Percentiles rank a stretch among this genome's conserved stretches.
phyloP scores from a whole-genome alignment of 2,329 filamentous ascomycete species.

The Trichoderma pleuroti region DNA sequence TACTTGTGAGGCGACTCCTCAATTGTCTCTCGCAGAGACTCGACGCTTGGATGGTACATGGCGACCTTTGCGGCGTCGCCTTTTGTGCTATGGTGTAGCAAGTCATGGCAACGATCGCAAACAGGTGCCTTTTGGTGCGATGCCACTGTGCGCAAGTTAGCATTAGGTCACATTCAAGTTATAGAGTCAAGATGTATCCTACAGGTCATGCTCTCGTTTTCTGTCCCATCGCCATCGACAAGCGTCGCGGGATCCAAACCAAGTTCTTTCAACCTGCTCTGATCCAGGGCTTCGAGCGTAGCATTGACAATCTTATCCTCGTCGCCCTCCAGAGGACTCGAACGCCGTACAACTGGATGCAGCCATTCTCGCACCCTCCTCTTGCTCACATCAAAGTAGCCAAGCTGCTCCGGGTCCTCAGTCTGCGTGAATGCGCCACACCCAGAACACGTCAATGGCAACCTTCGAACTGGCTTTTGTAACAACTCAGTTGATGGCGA shows the following conservation, averaged over 20 bases:
- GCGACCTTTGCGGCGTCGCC: constrained; percentile 43
- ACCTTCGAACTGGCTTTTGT: constrained; percentile 23
- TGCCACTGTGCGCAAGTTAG: constrained; percentile 14
- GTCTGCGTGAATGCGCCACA: constrained; percentile 65
- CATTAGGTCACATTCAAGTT: not conserved
- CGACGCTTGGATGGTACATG: constrained; percentile 76
- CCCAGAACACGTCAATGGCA: constrained; percentile 59
- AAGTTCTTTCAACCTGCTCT: constrained; percentile 41
- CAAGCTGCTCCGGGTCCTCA: constrained; percentile 46
- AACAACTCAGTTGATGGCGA: not conserved
- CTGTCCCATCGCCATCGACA: constrained; percentile 29
- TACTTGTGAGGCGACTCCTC: constrained; percentile 82
- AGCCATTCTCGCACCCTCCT: constrained; percentile 50
- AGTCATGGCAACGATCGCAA: constrained; percentile 82
- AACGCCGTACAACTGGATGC: constrained; percentile 24
- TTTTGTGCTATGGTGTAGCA: constrained; percentile 72
- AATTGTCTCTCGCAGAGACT: constrained; percentile 79
- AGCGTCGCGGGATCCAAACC: constrained; percentile 45
- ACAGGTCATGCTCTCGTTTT: constrained; percentile 18
- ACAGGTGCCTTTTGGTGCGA: constrained; percentile 49
- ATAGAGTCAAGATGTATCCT: not conserved
- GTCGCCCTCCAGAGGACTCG: constrained; percentile 21
- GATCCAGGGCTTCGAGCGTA: constrained; percentile 42
- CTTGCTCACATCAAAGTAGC: constrained; percentile 53
- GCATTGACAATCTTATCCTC: constrained; percentile 49